Evolutionary conservation across 306 rosid genomes (phyloP), one percentile per base, ranked within the genome.

Genomic region (Citrullus colocynthis): DNA sequence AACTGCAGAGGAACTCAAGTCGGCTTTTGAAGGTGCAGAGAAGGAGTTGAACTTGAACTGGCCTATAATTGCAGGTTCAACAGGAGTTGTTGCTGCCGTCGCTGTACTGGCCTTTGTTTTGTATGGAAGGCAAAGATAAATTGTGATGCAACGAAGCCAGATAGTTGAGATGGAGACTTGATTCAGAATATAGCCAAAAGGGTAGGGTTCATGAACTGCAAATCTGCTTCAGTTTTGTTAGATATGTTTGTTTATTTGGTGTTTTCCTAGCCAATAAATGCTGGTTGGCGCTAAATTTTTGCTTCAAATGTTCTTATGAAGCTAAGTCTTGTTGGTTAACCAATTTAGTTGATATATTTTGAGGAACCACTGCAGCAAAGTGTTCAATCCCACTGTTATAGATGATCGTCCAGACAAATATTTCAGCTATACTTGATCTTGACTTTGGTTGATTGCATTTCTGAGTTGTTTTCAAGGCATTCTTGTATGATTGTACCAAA

Each of bases 41-140:
- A 81, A 82, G 0, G 89, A 77, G 39, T 58, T 70, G 45, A 88
- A 85, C 9, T 67, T 83, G 87, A 86, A 83, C 81, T 87, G 88
- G 97, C 93, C 90, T 2, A 83, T 88, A 62, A 84, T 92, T 51
- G 93, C 88, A 3, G 97, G 99, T 17, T 87, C 99, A 34, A 80
- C 91, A 0, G 96, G 88, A 44, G 97, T 86, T 58, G 55, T 90
- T 80, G 85, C 80, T 82, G 90, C 79, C 0, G 89, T 84, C 0
- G 88, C 85, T 51, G 96, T 85, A n/a, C 74, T 77, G 3, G 62
- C 80, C 77, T 88, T 65, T 52, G 80, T 82, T 54, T 76, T 83
- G 80, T 85, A 81, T 57, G 92, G 66, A 14, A 90, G 85, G 82
- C 89, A 84, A 13, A 88, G 88, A 83, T 95, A 87, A 90, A 30